phyloP scores from a whole-genome alignment of 2,329 filamentous ascomycete genomes.

The Claviceps cyperi region DNA sequence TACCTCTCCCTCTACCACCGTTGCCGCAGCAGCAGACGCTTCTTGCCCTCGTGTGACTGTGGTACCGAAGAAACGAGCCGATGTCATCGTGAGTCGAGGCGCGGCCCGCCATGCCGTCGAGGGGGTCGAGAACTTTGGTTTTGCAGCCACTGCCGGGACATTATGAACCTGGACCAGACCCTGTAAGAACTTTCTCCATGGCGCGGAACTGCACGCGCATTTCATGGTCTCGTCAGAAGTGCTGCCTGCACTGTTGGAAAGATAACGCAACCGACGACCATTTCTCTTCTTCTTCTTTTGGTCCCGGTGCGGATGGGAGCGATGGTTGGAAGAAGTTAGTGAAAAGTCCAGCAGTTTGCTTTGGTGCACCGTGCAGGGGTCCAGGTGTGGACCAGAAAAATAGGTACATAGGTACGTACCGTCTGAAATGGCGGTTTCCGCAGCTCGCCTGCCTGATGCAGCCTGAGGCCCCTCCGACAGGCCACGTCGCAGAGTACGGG shows the following conservation, averaged over 20 bases:
- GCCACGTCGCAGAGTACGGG: no score
- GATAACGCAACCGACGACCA: not conserved
- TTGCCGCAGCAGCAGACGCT: not conserved
- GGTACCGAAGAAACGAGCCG: not conserved
- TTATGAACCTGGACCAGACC: slow-evolving; percentile 28
- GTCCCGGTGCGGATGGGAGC: not conserved
- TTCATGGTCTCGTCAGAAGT: slow-evolving; percentile 20
- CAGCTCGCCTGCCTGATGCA: not conserved
- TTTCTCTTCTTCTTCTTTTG: not conserved
- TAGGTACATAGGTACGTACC: no score
- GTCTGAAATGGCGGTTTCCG: no score
- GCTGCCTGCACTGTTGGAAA: no score
- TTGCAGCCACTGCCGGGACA: slow-evolving; percentile 10
- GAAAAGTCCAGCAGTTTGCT: no score
- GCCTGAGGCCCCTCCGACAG: not conserved
- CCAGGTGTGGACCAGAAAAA: no score
- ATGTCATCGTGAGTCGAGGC: not conserved
- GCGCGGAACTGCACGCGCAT: slow-evolving; percentile 31
- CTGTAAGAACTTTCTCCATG: slow-evolving; percentile 33
- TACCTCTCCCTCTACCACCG: not conserved
- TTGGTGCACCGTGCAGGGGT: no score
- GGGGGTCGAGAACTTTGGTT: not conserved
- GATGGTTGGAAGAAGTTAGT: no score
- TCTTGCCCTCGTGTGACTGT: not conserved
- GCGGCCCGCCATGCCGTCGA: not conserved